Conservation (phyloP, 768 basidiomycete genomes). For the Suillus discolor region DNA sequence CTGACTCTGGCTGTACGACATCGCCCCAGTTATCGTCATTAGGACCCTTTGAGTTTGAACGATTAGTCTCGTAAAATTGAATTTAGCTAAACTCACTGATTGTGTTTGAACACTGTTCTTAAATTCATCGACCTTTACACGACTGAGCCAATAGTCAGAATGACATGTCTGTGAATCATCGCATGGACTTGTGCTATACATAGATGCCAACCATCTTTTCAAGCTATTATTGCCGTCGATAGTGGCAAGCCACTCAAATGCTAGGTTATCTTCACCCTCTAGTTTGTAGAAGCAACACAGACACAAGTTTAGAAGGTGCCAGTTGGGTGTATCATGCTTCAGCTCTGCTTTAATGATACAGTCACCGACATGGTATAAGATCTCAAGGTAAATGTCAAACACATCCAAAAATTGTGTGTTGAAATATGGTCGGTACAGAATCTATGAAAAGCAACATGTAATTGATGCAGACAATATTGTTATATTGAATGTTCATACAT, state of each 20-base stretch:
- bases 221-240: conserved; percentile 9
- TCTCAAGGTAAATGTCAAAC: conserved; percentile 16
- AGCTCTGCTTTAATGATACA: conserved; percentile 10
- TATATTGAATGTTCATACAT: conserved; percentile 1
- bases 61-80: background rate
- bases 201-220: background rate
- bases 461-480: background rate
- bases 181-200: background rate
- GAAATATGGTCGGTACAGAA: background rate
- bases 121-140: background rate
- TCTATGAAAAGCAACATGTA: background rate
- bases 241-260: background rate
- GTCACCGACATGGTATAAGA: conserved; percentile 10
- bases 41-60: background rate
- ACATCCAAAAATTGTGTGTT: conserved; percentile 11
- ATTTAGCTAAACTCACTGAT: background rate
- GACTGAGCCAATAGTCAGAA: background rate
- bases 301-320: conserved; percentile 5
- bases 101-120: background rate
- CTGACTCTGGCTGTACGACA: background rate
- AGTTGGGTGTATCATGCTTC: background rate
- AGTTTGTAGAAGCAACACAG: conserved; percentile 13
- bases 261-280: background rate
- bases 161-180: background rate
- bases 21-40: conserved; percentile 2